A percentile compares a stretch with the other conserved stretches of the same genome.
These are phyloP conservation scores for Coccomyxa sp. DNA, from an alignment of 139 green algal species.

Conservation along the genomic window DNA sequence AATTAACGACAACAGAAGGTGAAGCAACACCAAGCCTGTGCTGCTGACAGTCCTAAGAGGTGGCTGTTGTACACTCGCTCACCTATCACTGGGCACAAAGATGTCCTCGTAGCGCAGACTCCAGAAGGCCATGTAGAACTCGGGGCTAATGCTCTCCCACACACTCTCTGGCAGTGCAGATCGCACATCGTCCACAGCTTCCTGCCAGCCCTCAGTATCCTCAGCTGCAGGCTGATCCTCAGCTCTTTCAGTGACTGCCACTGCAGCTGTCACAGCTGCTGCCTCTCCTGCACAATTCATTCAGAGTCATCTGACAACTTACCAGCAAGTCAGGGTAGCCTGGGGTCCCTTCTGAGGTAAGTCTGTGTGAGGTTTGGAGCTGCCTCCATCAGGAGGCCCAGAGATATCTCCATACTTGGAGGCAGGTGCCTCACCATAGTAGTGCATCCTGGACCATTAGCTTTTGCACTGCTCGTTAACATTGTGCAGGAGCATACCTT, in stretches of 20 bases:
- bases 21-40: background rate
- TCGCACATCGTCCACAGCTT: conserved; percentile 7
- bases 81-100: conserved; percentile 43
- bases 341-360: background rate
- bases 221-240: background rate
- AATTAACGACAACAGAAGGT: too few species aligned
- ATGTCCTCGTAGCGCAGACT: conserved; percentile 63
- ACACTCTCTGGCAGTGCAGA: conserved; percentile 13
- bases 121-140: conserved; percentile 78
- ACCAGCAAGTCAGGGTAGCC: background rate
- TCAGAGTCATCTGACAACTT: background rate
- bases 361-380: too few species aligned
- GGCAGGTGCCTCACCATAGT: too few species aligned
- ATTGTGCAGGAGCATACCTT: background rate
- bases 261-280: background rate
- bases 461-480: background rate
- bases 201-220: background rate
- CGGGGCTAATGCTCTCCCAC: conserved; percentile 44
- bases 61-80: background rate
- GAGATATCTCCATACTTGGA: too few species aligned
- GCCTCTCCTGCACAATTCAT: background rate
- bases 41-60: background rate
- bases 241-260: background rate
- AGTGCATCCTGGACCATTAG: too few species aligned
- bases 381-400: too few species aligned